Evolutionary conservation across 1,284 basidiomycete genomes (phyloP), one percentile per base, ranked within the genome.

Genomic region (Sphaerobolus stellatus): DNA sequence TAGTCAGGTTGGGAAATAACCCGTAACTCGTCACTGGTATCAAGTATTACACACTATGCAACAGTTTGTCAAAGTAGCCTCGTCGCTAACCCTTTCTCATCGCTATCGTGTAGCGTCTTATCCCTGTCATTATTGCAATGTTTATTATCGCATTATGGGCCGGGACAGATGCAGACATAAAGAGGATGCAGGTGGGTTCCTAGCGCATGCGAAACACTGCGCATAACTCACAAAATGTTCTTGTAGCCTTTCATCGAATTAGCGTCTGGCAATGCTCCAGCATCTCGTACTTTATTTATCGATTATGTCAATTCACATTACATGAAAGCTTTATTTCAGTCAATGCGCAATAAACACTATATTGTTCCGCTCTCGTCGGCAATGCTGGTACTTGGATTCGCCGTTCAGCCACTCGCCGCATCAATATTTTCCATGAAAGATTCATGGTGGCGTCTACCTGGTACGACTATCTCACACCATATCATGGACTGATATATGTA

Each of bases 101-200:
- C n/a, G n/a, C n/a, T n/a, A n/a, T n/a, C n/a, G 13, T 54, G 14
- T 53, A 81, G 79, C 80, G 77, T 2, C 63, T 82, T 16, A 79
- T 79, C 14, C 76, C 79, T 1, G 78, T 80, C 13, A 69, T 69
- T n/a, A 70, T 78, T 9, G 77, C 76, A 5, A 58, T 64, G 58
- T 48, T 58, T 38, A 52, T 80, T 16, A 74, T 75, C 4, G 75
- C 74, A 1, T 58, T 80, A 48, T 81, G 79, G 79, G 66, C 77
- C 8, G 80, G 78, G 79, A 79, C 78, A 11, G 79, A 80, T 59
- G 70, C 78, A 20, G 79, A 80, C 56, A 76, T 81, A 52, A 78
- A 80, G 60, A 78, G 76, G 62, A 74, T 81, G 66, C 80, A 80
- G 71, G 77, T 75, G 50, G n/a, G n/a, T n/a, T n/a, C 29, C 22